A percentile compares a stretch with the other conserved stretches of the same genome.
phyloP scores from a whole-genome alignment of 1,284 basidiomycete genomes.

The Leucocoprinus gongylophorus region DNA sequence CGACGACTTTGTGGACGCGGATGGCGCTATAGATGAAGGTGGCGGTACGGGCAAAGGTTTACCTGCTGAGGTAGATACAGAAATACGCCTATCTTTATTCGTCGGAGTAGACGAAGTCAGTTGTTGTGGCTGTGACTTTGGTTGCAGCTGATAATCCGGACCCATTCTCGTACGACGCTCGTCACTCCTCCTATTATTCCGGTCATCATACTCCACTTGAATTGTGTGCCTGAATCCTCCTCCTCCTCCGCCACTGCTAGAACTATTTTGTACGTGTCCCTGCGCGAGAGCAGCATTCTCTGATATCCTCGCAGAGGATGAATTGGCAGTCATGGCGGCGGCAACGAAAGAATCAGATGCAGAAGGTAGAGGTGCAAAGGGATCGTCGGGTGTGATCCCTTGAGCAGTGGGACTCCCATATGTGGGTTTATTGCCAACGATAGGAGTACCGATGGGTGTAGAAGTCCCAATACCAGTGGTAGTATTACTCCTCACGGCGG shows the following conservation, averaged over 20 bases:
- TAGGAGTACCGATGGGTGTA: conserved; percentile 17
- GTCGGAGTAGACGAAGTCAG: not conserved
- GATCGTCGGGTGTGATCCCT: conserved; percentile 37
- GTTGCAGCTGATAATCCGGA: not conserved
- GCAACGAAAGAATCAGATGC: conserved; percentile 11
- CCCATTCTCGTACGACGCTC: conserved; percentile 12
- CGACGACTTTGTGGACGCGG: conserved; percentile 10
- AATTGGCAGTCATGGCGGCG: not conserved
- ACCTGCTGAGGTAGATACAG: conserved; percentile 18
- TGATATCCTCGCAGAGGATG: too few relatives aligned
- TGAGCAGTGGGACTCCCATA: conserved; percentile 28
- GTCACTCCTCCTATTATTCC: conserved; percentile 26
- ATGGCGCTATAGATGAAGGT: conserved; percentile 16
- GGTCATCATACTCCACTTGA: conserved; percentile 80
- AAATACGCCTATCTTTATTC: conserved; percentile 29
- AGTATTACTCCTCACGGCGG: conserved; percentile 11
- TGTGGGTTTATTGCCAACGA: conserved; percentile 13
- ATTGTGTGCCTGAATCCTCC: conserved; percentile 70
- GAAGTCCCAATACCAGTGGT: conserved; percentile 15
- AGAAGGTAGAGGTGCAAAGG: conserved; percentile 34
- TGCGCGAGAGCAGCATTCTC: conserved; percentile 3
- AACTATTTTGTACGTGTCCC: conserved; percentile 20
- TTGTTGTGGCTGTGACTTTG: not conserved
- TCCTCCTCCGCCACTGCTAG: conserved; percentile 21
- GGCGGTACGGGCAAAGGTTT: conserved; percentile 34